A percentile compares a stretch with the other conserved stretches of the same genome.
Evolutionary conservation across 352 stramenopile genomes (phyloP).

Genomic region (Pythium grandisporangium): DNA sequence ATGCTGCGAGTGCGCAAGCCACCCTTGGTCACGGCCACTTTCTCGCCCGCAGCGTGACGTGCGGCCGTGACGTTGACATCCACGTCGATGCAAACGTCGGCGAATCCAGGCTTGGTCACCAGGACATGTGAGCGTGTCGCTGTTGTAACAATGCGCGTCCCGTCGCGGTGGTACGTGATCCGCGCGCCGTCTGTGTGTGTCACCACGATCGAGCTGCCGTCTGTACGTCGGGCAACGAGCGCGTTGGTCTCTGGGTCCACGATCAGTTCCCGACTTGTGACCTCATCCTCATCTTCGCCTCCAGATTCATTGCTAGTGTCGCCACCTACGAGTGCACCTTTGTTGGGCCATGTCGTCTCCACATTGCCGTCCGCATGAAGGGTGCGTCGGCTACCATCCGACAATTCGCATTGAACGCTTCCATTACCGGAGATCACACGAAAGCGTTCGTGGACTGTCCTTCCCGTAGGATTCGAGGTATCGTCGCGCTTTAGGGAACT

Average conservation of each 20-base stretch:
- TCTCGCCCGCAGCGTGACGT: constrained; percentile 40
- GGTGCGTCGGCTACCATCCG: constrained; percentile 20
- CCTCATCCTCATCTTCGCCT: no score
- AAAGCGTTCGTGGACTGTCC: constrained; percentile 22
- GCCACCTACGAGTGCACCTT: no score
- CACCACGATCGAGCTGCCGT: constrained; percentile 50
- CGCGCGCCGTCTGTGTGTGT: constrained; percentile 49
- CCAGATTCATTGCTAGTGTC: no score
- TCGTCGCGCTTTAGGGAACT: no score
- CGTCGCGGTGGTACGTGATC: constrained; percentile 53
- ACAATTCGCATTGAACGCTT: constrained; percentile 35
- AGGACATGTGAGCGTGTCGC: constrained; percentile 35
- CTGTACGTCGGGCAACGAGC: constrained; percentile 33
- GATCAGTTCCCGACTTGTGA: constrained; percentile 15
- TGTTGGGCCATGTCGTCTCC: no score
- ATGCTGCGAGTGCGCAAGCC: constrained; percentile 46
- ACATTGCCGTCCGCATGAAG: constrained; percentile 44
- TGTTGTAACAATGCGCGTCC: constrained; percentile 52
- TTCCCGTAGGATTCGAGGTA: no score
- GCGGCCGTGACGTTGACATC: constrained; percentile 52
- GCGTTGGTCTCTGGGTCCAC: constrained; percentile 69
- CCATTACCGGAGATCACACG: constrained; percentile 54
- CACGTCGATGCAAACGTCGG: constrained; percentile 62
- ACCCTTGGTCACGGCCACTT: constrained; percentile 61
- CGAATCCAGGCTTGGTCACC: constrained; percentile 37